Percentiles rank a stretch among this genome's conserved stretches.
Conservation (phyloP, 2,329 filamentous ascomycete species). For the Cercospora nicotianae region DNA sequence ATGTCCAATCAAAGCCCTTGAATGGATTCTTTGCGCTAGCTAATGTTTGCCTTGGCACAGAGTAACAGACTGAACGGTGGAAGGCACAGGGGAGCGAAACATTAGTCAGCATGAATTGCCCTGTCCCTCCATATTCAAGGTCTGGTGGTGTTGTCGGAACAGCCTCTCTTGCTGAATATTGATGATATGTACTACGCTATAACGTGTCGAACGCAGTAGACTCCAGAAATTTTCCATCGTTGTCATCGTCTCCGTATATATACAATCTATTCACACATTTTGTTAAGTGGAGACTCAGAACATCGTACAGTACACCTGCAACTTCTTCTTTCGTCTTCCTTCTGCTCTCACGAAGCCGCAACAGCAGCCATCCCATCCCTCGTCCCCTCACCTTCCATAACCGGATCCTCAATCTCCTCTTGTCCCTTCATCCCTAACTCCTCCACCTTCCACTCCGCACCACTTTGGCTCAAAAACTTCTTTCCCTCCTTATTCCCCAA, state of each 20-base stretch:
- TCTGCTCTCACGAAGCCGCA: slow-evolving; percentile 1
- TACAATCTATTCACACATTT: neutral
- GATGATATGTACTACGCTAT: no score
- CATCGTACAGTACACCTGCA: neutral
- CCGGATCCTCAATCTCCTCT: slow-evolving; percentile 5
- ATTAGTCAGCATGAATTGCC: neutral
- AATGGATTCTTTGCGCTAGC: neutral
- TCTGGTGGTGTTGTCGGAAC: no score
- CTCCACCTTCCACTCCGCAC: slow-evolving; percentile 65
- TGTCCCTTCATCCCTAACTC: slow-evolving; percentile 58
- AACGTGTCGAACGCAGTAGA: no score
- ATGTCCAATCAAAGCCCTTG: neutral
- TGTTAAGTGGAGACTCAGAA: neutral
- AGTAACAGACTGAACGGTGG: neutral
- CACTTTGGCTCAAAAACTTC: slow-evolving; percentile 60
- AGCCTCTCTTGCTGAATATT: no score
- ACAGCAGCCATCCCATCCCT: slow-evolving; percentile 10
- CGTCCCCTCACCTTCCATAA: slow-evolving; percentile 11
- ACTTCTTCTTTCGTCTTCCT: neutral
- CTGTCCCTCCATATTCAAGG: no score
- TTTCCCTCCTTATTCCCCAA: slow-evolving; percentile 71
- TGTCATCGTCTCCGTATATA: no score
- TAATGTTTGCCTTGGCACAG: neutral
- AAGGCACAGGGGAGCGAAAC: neutral
- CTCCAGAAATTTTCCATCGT: no score